Evolutionary conservation across 345 rosid species (phyloP), one percentile per base, ranked within the genome.

Genomic region (Eucalyptus regnans): DNA sequence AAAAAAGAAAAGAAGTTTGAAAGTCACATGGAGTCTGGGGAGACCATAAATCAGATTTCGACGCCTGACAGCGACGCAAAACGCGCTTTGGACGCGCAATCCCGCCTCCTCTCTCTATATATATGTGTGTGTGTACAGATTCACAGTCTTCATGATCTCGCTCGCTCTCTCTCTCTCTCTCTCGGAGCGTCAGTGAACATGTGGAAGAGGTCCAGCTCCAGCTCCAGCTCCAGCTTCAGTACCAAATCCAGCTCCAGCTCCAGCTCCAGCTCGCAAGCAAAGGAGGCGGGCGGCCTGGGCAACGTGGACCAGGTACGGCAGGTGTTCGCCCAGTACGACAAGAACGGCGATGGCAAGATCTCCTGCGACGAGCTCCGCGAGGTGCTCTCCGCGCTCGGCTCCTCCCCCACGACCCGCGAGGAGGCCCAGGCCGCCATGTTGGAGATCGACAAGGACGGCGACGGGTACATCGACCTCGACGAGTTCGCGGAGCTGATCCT

Each of bases 271-370:
- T 50, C 89, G 48, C 51, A 71, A 13, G 37, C n/a, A 22, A 29
- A 37, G 86, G 15, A 25, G 33, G n/a, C 44, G 44, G 41, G 50
- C 41, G 8, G 87, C 20, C 86, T 89, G 29, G 89, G 90, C 87
- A 87, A 41, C 87, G 29, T 87, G 86, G 97, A 93, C 7, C 97
- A 98, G 50, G 92, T 95, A 13, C 86, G 90, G 23, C 88, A 86
- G n/a, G 94, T 96, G 6, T 98, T 98, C 89, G 88, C 92, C 66
- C 94, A 96, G 76, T 95, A 95, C 93, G 99, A 98, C 93, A 95
- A 94, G 86, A 98, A 96, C 93, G 95, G 97, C 49, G 99, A 98
- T 91, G 99, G 99, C 0, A 95, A 92, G 94, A 98, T 98, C 96
- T 98, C 98, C 12, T 89, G 91, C 66, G 91, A 92, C 25, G 99